Conservation (phyloP, 768 basidiomycete species). For the Boletus tylopilopsis region DNA sequence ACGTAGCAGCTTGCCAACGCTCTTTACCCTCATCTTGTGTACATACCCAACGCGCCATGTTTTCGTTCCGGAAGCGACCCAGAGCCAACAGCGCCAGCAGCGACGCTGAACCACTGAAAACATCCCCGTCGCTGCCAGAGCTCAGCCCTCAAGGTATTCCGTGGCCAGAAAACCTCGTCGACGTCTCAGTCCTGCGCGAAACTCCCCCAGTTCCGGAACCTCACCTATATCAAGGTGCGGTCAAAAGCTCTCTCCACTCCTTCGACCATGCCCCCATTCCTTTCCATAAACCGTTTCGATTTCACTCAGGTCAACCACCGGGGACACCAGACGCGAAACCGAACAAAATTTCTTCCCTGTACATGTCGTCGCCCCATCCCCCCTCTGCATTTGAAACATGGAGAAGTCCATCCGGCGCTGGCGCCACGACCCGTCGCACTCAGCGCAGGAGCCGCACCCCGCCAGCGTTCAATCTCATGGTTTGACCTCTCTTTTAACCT, state of each 20-base stretch:
- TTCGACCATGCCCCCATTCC: constrained; percentile 53
- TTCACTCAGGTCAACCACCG: constrained; percentile 36
- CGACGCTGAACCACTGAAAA: constrained; percentile 45
- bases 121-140: constrained; percentile 81
- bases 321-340: constrained; percentile 31
- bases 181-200: constrained; percentile 61
- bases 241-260: constrained; percentile 61
- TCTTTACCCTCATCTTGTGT: constrained; percentile 27
- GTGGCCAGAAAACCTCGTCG: constrained; percentile 83
- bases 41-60: constrained; percentile 45
- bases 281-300: constrained; percentile 82
- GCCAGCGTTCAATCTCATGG: constrained; percentile 87
- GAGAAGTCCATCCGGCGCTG: constrained; percentile 37
- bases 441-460: constrained; percentile 64
- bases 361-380: constrained; percentile 56
- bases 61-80: constrained; percentile 65
- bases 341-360: constrained; percentile 63
- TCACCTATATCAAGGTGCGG: constrained; percentile 58
- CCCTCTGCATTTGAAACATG: constrained; percentile 62
- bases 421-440: constrained; percentile 45
- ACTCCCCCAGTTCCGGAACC: constrained; percentile 29
- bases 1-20: constrained; percentile 16
- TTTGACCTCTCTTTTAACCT: constrained; percentile 30
- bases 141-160: constrained; percentile 71
- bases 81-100: constrained; percentile 45